Conservation (phyloP, 495 filamentous ascomycete genomes). For the Emericellopsis terricola region DNA sequence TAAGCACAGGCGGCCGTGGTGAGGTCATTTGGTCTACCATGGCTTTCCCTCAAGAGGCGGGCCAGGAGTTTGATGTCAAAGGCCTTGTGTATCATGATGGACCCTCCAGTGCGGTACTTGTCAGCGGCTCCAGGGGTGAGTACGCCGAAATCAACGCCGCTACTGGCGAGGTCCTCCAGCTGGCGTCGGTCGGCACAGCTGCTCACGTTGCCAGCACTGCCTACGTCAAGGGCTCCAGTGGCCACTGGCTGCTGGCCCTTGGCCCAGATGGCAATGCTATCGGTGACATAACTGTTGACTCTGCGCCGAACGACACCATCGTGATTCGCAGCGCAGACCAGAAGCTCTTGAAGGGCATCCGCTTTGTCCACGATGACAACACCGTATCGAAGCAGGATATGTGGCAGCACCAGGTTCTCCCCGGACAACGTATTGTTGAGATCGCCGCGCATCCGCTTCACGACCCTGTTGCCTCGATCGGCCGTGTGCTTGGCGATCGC, state of each 20-base stretch:
- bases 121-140: slow-evolving; percentile 40
- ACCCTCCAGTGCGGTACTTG: slow-evolving; percentile 32
- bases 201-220: slow-evolving; percentile 24
- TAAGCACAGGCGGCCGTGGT: slow-evolving; percentile 62
- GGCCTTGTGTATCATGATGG: slow-evolving; percentile 38
- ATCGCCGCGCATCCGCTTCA: slow-evolving; percentile 51
- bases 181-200: slow-evolving; percentile 15
- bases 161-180: slow-evolving; percentile 35
- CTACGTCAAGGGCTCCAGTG: slow-evolving; percentile 30
- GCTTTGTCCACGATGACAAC: slow-evolving; percentile 22
- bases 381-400: slow-evolving; percentile 30
- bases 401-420: slow-evolving; percentile 61
- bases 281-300: slow-evolving; percentile 14
- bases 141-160: slow-evolving; percentile 34
- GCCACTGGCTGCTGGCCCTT: slow-evolving; percentile 29
- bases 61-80: slow-evolving; percentile 45
- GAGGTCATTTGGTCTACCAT: slow-evolving; percentile 56
- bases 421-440: slow-evolving; percentile 45
- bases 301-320: slow-evolving; percentile 29
- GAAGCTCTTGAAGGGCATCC: slow-evolving; percentile 42
- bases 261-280: slow-evolving; percentile 24
- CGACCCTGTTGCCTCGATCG: slow-evolving; percentile 88
- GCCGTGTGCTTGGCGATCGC: slow-evolving; percentile 77
- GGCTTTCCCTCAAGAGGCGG: slow-evolving; percentile 32
- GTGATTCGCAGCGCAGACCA: slow-evolving; percentile 44